Evolutionary conservation across 2,329 filamentous ascomycete species (phyloP).

Genomic region (Thielaviopsis punctulata): DNA sequence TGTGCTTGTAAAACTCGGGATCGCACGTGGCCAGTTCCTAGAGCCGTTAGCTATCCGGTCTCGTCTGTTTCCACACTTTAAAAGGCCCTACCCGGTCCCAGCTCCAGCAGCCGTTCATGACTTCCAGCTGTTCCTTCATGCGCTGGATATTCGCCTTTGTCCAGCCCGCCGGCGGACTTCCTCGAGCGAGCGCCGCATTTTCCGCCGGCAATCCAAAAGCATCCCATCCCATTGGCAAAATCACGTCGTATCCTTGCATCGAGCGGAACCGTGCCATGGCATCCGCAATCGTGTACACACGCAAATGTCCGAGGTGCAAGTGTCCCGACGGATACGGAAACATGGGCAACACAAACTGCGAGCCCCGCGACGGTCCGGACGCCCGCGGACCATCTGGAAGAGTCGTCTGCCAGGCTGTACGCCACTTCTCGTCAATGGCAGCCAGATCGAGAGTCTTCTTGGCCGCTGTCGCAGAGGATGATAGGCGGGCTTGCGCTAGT

Average conservation of each 20-base stretch:
- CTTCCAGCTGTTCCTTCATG: conserved; percentile 67
- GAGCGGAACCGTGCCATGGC: conserved; percentile 60
- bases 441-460: conserved; percentile 11
- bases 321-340: conserved; percentile 83
- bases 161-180: conserved; percentile 62
- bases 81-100: conserved; percentile 60
- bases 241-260: conserved; percentile 56
- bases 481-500: not conserved
- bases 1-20: conserved; percentile 76
- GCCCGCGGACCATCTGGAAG: conserved; percentile 9
- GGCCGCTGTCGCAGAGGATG: conserved; percentile 11
- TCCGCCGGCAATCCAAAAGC: conserved; percentile 81
- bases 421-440: conserved; percentile 33
- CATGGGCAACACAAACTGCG: conserved; percentile 69
- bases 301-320: conserved; percentile 71
- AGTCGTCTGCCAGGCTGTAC: conserved; percentile 25
- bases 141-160: conserved; percentile 62
- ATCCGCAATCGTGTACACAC: conserved; percentile 83
- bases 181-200: conserved; percentile 74
- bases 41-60: not conserved
- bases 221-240: conserved; percentile 92
- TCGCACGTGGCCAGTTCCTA: conserved; percentile 75
- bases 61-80: not conserved
- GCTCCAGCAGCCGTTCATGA: conserved; percentile 70
- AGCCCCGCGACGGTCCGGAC: conserved; percentile 13